These are phyloP conservation scores for Linum lewisii DNA, from an alignment of 345 rosid species.

Conservation along the genomic window DNA sequence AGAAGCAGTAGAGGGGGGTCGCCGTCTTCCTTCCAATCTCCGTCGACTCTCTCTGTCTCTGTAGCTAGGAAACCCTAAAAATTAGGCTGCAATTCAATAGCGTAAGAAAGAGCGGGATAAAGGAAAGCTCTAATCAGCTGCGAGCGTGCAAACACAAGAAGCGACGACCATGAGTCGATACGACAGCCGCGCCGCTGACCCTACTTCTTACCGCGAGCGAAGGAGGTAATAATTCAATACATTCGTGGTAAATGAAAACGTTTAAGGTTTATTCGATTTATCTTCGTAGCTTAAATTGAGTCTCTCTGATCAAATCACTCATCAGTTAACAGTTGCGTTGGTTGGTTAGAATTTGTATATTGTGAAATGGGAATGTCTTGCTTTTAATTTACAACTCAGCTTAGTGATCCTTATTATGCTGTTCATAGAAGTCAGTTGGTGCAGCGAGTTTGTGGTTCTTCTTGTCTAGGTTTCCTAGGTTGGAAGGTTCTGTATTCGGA, in stretches of 20 bases:
- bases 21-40: background rate
- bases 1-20: background rate
- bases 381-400: no score
- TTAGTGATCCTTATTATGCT: no score
- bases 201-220: constrained; percentile 87
- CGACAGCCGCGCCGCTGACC: constrained; percentile 89
- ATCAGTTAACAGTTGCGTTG: no score
- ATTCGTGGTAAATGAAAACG: background rate
- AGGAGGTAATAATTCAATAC: constrained; percentile 38
- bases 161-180: constrained; percentile 66
- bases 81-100: constrained; percentile 21
- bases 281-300: background rate
- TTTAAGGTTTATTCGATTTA: background rate
- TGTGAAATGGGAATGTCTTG: no score
- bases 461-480: no score
- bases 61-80: background rate
- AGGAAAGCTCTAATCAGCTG: background rate
- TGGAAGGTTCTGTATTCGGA: no score
- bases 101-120: background rate
- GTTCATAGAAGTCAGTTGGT: no score
- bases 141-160: background rate
- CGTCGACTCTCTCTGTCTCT: background rate
- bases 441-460: no score
- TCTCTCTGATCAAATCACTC: background rate
- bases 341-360: no score